Evolutionary conservation across 129 eudicot species (phyloP), one percentile per base, ranked within the genome.

Genomic region (Silybum marianum): DNA sequence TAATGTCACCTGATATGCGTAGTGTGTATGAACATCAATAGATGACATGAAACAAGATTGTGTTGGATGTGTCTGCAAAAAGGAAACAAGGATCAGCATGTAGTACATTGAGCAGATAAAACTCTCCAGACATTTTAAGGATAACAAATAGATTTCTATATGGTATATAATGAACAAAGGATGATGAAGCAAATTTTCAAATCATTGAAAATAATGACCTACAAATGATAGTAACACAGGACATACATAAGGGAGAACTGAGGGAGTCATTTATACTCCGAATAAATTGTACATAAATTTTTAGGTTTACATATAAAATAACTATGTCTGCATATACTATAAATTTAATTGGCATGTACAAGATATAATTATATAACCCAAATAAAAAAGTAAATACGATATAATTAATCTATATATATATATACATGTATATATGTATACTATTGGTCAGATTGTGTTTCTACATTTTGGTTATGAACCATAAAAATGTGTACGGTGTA

Each of bases 11-110:
- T 95, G 99, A 88, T 95, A 95, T 21, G 98, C 92, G 71, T 95
- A 95, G 80, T 95, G 99, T 10, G 99, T 93, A 82, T 95, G 99
- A 69, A 95, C 91, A 88, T 95, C 99, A 78, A 95, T 91, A 26
- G 99, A 95, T 68, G 99, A 95, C 99, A 95, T 95, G 87, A 95
- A 95, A 90, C 99, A 95, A 70, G 98, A 93, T 80, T 95, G 99
- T 8, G 97, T 91, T 72, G 99, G 99, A 84, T 95, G 98, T 19
- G 99, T 95, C 99, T 95, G 95, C 90, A 85, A 81, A 26, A 73
- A 81, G 24, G 12, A 78, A 83, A 84, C 78, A 84, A 54, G 7
- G 32, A 74, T 34, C 60, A 86, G 23, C 40, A 81, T 62, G 65
- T 48, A 70, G 46, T 34, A 79, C 24, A 30, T 68, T 2, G 6